Conservation (phyloP, 352 stramenopile genomes). For the Phytophthora rubi region DNA sequence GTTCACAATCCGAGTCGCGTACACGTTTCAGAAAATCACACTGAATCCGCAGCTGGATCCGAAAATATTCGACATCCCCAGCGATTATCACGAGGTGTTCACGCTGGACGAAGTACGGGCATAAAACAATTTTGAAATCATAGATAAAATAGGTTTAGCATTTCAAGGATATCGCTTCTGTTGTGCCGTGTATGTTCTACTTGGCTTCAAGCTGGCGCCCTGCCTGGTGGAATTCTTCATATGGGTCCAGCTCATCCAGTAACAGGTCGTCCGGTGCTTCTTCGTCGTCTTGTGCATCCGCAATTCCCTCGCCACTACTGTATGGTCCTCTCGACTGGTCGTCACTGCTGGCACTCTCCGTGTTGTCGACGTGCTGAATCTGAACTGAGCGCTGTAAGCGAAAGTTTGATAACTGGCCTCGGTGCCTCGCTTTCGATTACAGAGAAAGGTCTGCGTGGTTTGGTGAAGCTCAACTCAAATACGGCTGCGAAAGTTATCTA, state of each 20-base stretch:
- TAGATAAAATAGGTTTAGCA: constrained; percentile 4
- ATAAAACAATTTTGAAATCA: constrained; percentile 28
- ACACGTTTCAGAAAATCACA: constrained; percentile 81
- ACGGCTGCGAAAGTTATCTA: no score
- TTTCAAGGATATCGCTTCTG: not conserved
- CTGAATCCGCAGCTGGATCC: constrained; percentile 57
- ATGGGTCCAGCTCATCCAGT: constrained; percentile 24
- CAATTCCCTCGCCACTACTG: no score
- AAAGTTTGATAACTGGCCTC: no score
- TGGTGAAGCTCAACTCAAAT: no score
- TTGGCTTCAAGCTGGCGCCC: constrained; percentile 12
- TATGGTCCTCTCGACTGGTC: no score
- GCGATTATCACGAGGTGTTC: constrained; percentile 61
- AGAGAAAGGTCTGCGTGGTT: no score
- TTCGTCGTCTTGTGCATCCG: not conserved
- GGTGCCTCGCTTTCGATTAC: no score
- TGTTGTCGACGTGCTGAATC: no score
- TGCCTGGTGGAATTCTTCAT: constrained; percentile 15
- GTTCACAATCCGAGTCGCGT: constrained; percentile 81
- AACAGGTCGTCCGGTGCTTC: constrained; percentile 17
- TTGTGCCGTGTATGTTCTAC: constrained; percentile 3
- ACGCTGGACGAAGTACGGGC: constrained; percentile 59
- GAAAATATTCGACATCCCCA: constrained; percentile 62
- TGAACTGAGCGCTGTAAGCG: no score
- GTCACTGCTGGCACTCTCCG: no score